Conservation (phyloP, 192 early-diverging fungal species). For the Dissophora globulifera region DNA sequence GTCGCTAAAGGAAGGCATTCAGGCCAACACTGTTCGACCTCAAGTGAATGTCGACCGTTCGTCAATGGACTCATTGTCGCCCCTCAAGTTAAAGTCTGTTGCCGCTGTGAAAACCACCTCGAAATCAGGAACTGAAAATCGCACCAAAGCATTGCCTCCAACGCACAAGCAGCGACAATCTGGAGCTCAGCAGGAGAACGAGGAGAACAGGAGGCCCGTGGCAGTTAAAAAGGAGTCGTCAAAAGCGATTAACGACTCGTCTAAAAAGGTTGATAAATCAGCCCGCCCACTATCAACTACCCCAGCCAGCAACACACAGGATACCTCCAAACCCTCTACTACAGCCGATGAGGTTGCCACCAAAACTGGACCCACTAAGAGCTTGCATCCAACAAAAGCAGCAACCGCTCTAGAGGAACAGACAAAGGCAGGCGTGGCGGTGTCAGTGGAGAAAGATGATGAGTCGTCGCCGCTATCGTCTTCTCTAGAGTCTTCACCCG, state of each 20-base stretch:
- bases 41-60: neutral
- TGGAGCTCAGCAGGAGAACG: too few relatives aligned
- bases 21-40: neutral
- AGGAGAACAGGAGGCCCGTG: neutral
- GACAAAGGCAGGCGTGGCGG: conserved; percentile 5
- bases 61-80: too few relatives aligned
- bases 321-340: too few relatives aligned
- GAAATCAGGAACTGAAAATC: neutral
- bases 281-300: too few relatives aligned
- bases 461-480: conserved; percentile 5
- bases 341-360: too few relatives aligned
- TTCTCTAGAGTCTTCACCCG: conserved; percentile 19
- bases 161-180: too few relatives aligned
- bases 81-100: neutral
- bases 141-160: neutral
- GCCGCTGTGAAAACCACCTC: neutral
- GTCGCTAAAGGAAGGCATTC: conserved; percentile 6
- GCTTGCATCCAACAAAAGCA: too few relatives aligned
- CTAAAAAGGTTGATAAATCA: too few relatives aligned
- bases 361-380: too few relatives aligned
- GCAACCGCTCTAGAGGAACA: too few relatives aligned
- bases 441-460: neutral
- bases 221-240: neutral
- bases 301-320: too few relatives aligned
- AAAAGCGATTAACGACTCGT: conserved; percentile 1